A percentile compares a stretch with the other conserved stretches of the same genome.
phyloP scores from a whole-genome alignment of 2,329 filamentous ascomycete species.

The Bipolaris gigantea region DNA sequence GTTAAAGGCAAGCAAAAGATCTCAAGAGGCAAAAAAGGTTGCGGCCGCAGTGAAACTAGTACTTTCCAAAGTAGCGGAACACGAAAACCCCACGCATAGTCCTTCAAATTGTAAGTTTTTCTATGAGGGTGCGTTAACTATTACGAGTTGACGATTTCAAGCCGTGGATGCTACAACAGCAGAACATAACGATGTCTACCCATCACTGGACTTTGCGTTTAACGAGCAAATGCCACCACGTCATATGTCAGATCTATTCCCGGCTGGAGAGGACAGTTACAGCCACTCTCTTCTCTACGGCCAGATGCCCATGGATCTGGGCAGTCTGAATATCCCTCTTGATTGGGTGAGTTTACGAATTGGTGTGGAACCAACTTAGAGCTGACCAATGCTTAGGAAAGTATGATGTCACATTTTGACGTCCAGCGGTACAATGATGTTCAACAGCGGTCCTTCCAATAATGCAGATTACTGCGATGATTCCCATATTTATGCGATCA shows the following conservation, averaged over 20 bases:
- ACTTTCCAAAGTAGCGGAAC: constrained; percentile 25
- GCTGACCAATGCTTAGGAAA: constrained; percentile 10
- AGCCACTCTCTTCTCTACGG: constrained; percentile 20
- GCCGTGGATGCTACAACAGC: constrained; percentile 3
- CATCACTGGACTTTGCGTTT: constrained; percentile 22
- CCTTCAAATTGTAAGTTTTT: constrained; percentile 13
- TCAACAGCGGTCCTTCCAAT: background rate
- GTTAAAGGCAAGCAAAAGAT: constrained; percentile 27
- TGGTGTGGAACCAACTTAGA: background rate
- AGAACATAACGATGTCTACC: constrained; percentile 8
- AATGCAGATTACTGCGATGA: background rate
- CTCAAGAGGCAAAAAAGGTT: constrained; percentile 38
- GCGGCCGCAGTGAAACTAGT: constrained; percentile 34
- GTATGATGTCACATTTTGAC: constrained; percentile 14
- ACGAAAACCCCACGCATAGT: background rate
- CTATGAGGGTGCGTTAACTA: background rate
- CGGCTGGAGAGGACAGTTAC: constrained; percentile 10
- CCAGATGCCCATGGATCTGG: constrained; percentile 30
- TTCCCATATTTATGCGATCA: background rate
- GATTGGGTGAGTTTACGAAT: constrained; percentile 24
- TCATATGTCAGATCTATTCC: constrained; percentile 1
- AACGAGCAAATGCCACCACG: constrained; percentile 8
- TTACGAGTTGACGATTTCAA: background rate
- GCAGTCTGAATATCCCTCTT: constrained; percentile 19
- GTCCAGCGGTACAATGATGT: constrained; percentile 11